phyloP scores from a whole-genome alignment of 2,329 filamentous ascomycete species.

The Botrytis pseudocinerea region DNA sequence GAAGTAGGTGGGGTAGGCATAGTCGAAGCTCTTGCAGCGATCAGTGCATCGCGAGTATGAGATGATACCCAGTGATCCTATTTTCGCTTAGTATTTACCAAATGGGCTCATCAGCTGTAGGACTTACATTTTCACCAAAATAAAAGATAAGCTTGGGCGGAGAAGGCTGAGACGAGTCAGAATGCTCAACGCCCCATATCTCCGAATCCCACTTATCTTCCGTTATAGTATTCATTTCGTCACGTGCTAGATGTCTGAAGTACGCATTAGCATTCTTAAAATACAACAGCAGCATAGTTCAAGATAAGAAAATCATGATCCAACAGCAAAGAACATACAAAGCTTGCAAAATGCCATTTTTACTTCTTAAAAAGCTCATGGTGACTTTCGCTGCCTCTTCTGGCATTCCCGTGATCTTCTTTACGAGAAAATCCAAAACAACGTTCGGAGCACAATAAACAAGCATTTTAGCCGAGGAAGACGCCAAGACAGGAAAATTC shows the following conservation, averaged over 20 bases:
- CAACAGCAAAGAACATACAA: constrained; percentile 40
- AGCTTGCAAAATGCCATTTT: constrained; percentile 60
- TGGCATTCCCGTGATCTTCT: constrained; percentile 50
- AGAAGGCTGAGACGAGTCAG: constrained; percentile 26
- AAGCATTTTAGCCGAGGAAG: constrained; percentile 38
- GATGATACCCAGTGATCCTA: constrained; percentile 63
- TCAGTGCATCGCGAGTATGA: constrained; percentile 56
- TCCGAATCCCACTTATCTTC: constrained; percentile 61
- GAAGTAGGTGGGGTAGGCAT: constrained; percentile 35
- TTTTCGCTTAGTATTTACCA: constrained; percentile 14
- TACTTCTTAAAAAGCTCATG: constrained; percentile 54
- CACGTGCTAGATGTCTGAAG: constrained; percentile 51
- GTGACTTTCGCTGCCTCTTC: constrained; percentile 52
- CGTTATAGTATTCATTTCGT: constrained; percentile 60
- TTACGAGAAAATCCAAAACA: constrained; percentile 48
- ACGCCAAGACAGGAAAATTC: constrained; percentile 34
- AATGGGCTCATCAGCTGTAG: too few relatives aligned
- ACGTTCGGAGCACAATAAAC: constrained; percentile 47
- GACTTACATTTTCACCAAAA: constrained; percentile 50
- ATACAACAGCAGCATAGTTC: not conserved
- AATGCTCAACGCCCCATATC: constrained; percentile 54
- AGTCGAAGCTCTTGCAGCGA: constrained; percentile 46
- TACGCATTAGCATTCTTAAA: constrained; percentile 16
- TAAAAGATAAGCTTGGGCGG: constrained; percentile 58
- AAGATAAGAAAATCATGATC: too few relatives aligned